Conservation (phyloP, 169 alveolate species). For the Plasmodium malariae region DNA sequence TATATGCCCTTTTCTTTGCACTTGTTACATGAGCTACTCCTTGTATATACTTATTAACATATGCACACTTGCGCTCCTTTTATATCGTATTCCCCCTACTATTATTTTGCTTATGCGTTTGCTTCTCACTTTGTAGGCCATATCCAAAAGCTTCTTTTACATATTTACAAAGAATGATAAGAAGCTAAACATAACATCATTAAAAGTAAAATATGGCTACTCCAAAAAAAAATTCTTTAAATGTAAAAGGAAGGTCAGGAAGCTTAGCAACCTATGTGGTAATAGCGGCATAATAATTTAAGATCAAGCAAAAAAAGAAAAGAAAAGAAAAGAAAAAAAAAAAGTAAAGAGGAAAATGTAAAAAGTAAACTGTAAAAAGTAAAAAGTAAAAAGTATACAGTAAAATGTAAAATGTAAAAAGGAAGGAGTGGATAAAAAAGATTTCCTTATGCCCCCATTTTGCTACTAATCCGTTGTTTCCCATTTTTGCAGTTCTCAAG, state of each 20-base stretch:
- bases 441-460: no score
- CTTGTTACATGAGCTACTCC: no score
- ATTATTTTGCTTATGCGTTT: neutral
- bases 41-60: no score
- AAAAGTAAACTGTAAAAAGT: no score
- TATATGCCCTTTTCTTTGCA: neutral
- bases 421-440: no score
- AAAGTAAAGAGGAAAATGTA: neutral
- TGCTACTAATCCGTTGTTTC: neutral
- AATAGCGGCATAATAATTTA: neutral
- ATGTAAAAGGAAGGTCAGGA: neutral
- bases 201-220: slow-evolving; percentile 43
- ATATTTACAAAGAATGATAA: slow-evolving; percentile 39
- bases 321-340: neutral
- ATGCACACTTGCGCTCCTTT: no score
- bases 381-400: no score
- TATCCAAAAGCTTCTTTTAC: slow-evolving; percentile 48
- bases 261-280: slow-evolving; percentile 29
- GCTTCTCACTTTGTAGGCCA: slow-evolving; percentile 4
- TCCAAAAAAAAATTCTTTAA: slow-evolving; percentile 10
- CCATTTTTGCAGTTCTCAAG: slow-evolving; percentile 30
- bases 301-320: neutral
- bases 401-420: no score
- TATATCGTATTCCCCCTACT: neutral
- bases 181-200: slow-evolving; percentile 38